A percentile compares a stretch with the other conserved stretches of the same genome.
These are phyloP conservation scores for Globisporangium yorkense DNA, from an alignment of 352 stramenopile genomes.

Conservation along the genomic window DNA sequence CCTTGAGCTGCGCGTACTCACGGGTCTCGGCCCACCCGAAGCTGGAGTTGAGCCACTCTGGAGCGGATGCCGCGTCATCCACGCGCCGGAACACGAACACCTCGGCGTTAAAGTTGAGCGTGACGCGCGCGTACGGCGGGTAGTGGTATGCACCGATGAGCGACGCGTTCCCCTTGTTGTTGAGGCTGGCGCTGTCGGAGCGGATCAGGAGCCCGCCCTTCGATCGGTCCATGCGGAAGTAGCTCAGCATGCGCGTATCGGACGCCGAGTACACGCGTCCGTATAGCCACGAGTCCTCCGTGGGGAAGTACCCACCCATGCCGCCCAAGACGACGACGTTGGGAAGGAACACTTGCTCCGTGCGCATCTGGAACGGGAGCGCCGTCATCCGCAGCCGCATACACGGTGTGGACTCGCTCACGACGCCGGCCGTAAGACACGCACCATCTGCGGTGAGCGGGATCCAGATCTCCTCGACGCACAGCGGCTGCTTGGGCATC, in stretches of 20 bases:
- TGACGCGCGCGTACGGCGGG: conserved; percentile 56
- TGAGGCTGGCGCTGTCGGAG: conserved; percentile 60
- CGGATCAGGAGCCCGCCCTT: conserved; percentile 63
- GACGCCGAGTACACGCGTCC: conserved; percentile 64
- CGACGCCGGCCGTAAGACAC: conserved; percentile 13
- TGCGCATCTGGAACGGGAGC: conserved; percentile 67
- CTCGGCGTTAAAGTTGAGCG: conserved; percentile 69
- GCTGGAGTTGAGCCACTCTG: conserved; percentile 56
- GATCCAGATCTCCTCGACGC: conserved; percentile 75
- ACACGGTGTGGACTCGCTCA: conserved; percentile 31
- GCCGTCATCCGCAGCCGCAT: conserved; percentile 71
- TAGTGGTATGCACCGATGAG: conserved; percentile 42
- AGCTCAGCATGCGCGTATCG: conserved; percentile 58
- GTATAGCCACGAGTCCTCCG: conserved; percentile 56
- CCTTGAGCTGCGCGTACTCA: conserved; percentile 63
- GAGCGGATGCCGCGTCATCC: conserved; percentile 42
- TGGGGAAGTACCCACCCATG: conserved; percentile 69
- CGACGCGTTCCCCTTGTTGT: conserved; percentile 67
- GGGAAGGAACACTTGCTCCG: conserved; percentile 53
- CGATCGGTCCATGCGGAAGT: conserved; percentile 72
- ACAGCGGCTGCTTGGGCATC: conserved; percentile 60
- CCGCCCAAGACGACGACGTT: conserved; percentile 45
- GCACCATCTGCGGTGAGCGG: conserved; percentile 31
- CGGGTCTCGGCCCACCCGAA: conserved; percentile 57
- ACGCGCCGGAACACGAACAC: conserved; percentile 69